phyloP scores from a whole-genome alignment of 495 filamentous ascomycete genomes.

The Aspergillus ellipticus region DNA sequence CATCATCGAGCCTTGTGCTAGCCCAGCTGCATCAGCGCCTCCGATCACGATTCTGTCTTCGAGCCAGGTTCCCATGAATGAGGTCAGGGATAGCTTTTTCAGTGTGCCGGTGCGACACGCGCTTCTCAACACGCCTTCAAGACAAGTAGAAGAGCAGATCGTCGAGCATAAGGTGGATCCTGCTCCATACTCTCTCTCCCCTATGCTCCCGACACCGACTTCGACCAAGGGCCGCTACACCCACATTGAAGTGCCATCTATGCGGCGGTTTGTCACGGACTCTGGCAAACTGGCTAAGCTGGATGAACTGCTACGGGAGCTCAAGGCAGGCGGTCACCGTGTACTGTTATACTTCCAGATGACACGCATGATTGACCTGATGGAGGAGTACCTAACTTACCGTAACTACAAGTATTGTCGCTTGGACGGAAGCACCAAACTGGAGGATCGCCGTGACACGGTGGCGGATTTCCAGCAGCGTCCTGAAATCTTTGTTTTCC shows the following conservation, averaged over 20 bases:
- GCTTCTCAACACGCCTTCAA: slow-evolving; percentile 60
- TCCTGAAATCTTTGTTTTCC: slow-evolving; percentile 92
- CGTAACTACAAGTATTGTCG: slow-evolving; percentile 98
- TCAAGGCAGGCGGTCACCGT: slow-evolving; percentile 90
- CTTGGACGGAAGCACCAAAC: slow-evolving; percentile 94
- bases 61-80: slow-evolving; percentile 59
- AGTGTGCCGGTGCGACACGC: slow-evolving; percentile 68
- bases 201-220: slow-evolving; percentile 69
- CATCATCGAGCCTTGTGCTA: slow-evolving; percentile 73
- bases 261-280: slow-evolving; percentile 97
- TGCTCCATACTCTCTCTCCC: slow-evolving; percentile 54
- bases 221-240: slow-evolving; percentile 79
- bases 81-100: slow-evolving; percentile 75
- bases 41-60: slow-evolving; percentile 77
- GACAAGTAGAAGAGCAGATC: slow-evolving; percentile 67
- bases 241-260: slow-evolving; percentile 91
- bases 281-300: slow-evolving; percentile 93
- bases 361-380: slow-evolving; percentile 99
- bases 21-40: slow-evolving; percentile 75
- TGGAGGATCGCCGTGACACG: slow-evolving; percentile 94
- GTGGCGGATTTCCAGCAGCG: slow-evolving; percentile 94
- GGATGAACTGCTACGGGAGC: slow-evolving; percentile 77
- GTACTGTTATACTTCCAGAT: slow-evolving; percentile 99
- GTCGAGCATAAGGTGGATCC: slow-evolving; percentile 65
- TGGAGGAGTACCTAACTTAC: slow-evolving; percentile 98